These are phyloP conservation scores for Xylariaceae sp. DNA, from an alignment of 2,329 filamentous ascomycete genomes.

Conservation along the genomic window DNA sequence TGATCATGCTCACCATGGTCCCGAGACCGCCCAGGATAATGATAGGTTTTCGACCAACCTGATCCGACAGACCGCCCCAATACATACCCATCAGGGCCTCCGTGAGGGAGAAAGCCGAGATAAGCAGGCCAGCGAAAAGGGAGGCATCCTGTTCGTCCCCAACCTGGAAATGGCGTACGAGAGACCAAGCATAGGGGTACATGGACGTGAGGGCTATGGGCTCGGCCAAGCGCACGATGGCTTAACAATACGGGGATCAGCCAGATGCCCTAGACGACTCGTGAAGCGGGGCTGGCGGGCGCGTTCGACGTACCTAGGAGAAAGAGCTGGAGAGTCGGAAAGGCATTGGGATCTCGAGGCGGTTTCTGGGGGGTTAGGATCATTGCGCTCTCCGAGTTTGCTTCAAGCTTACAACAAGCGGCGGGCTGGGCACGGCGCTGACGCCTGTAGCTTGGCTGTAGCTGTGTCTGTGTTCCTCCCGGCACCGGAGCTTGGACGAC, in stretches of 20 bases:
- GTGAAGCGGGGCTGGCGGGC: background rate
- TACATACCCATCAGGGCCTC: slow-evolving; percentile 82
- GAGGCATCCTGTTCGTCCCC: slow-evolving; percentile 71
- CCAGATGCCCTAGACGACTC: background rate
- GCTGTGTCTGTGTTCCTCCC: background rate
- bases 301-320: slow-evolving; percentile 63
- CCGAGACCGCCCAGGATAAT: slow-evolving; percentile 76
- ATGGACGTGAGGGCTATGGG: slow-evolving; percentile 91
- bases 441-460: slow-evolving; percentile 10
- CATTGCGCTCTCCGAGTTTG: slow-evolving; percentile 44
- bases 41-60: slow-evolving; percentile 79
- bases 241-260: slow-evolving; percentile 42
- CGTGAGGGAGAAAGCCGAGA: slow-evolving; percentile 78
- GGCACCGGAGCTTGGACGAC: background rate
- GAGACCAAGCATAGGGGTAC: slow-evolving; percentile 85
- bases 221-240: slow-evolving; percentile 87
- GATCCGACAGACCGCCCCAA: slow-evolving; percentile 81
- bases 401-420: slow-evolving; percentile 43
- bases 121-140: slow-evolving; percentile 82
- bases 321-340: slow-evolving; percentile 78
- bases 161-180: slow-evolving; percentile 71
- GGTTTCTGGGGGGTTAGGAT: slow-evolving; percentile 48
- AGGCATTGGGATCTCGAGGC: slow-evolving; percentile 63
- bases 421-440: slow-evolving; percentile 40
- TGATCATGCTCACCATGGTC: slow-evolving; percentile 75